phyloP scores from a whole-genome alignment of 768 basidiomycete genomes.

The Boletus rufocinnamomeus region DNA sequence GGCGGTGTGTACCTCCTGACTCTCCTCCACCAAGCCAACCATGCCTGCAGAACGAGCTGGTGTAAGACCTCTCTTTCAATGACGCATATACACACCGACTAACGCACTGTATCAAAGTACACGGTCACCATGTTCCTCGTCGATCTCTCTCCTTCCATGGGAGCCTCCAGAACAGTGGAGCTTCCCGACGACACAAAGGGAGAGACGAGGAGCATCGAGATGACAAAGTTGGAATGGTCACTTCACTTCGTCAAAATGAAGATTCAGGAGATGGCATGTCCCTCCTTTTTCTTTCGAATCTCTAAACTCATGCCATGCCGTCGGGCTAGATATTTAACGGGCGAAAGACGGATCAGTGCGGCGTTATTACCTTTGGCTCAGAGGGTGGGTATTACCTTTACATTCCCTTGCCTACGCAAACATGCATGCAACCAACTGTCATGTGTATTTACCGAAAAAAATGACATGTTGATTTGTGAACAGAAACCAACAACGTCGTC shows the following conservation, averaged over 20 bases:
- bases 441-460: background rate
- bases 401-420: background rate
- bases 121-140: conserved; percentile 89
- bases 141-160: conserved; percentile 89
- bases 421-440: background rate
- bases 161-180: conserved; percentile 55
- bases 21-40: conserved; percentile 25
- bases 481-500: conserved; percentile 69
- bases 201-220: conserved; percentile 52
- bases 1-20: conserved; percentile 20
- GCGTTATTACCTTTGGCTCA: conserved; percentile 86
- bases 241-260: conserved; percentile 89
- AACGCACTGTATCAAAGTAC: conserved; percentile 49
- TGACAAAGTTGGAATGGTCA: conserved; percentile 78
- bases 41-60: conserved; percentile 84
- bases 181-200: conserved; percentile 54
- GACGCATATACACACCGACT: background rate
- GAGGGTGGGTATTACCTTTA: conserved; percentile 47
- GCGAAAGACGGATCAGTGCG: conserved; percentile 92
- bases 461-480: background rate
- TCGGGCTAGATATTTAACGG: conserved; percentile 77
- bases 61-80: conserved; percentile 43
- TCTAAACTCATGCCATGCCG: background rate
- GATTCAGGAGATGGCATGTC: conserved; percentile 82
- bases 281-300: background rate